These are phyloP conservation scores for Hansenula sp. DNA, from an alignment of 1,139 yeast species.

Conservation along the genomic window DNA sequence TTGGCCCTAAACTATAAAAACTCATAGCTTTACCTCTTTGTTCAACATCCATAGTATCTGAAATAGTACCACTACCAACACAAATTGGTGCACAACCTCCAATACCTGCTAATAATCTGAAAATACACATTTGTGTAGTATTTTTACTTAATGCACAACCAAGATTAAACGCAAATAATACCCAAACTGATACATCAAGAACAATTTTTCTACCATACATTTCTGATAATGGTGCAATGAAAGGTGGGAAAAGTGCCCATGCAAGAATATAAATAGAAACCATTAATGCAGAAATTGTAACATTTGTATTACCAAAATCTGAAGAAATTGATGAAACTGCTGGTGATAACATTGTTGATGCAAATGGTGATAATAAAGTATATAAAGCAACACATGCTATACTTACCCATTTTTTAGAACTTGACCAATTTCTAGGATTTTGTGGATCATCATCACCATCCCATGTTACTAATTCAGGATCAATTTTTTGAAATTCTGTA, in stretches of 20 bases:
- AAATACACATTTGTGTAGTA: constrained; percentile 51
- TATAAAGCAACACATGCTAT: constrained; percentile 47
- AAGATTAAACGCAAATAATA: constrained; percentile 47
- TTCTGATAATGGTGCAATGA: constrained; percentile 60
- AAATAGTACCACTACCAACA: constrained; percentile 69
- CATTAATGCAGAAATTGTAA: constrained; percentile 40
- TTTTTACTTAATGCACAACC: constrained; percentile 54
- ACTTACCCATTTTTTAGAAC: constrained; percentile 34
- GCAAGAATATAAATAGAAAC: constrained; percentile 59
- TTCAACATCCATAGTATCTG: constrained; percentile 53
- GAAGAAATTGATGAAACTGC: constrained; percentile 44
- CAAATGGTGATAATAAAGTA: constrained; percentile 53
- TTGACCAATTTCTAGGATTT: constrained; percentile 55
- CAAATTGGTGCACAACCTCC: constrained; percentile 65
- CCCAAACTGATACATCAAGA: constrained; percentile 44
- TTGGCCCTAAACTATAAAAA: constrained; percentile 54
- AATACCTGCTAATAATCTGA: constrained; percentile 57
- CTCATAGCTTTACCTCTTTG: constrained; percentile 56
- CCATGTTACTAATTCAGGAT: constrained; percentile 40
- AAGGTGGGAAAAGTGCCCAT: constrained; percentile 58
- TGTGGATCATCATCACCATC: constrained; percentile 3
- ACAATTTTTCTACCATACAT: constrained; percentile 53
- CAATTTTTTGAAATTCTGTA: constrained; percentile 43
- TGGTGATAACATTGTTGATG: constrained; percentile 57
- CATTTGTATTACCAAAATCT: constrained; percentile 35